Evolutionary conservation across 2,329 filamentous ascomycete species (phyloP).

Genomic region (Lojkania enalia): DNA sequence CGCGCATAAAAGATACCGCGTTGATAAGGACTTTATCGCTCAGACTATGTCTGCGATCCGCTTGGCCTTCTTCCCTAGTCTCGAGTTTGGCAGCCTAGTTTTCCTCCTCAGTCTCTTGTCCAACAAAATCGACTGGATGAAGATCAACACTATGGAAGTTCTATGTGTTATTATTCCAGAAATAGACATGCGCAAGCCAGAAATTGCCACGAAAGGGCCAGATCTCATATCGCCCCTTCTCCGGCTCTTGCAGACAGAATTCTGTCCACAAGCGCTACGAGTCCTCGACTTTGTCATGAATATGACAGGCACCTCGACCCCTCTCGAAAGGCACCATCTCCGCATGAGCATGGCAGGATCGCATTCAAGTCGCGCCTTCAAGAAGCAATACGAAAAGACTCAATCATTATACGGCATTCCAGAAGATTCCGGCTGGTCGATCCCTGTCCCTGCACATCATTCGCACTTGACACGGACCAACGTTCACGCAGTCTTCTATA

Average conservation of each 20-base stretch:
- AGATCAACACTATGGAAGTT: conserved; percentile 89
- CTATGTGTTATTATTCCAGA: conserved; percentile 83
- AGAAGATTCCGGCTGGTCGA: conserved; percentile 93
- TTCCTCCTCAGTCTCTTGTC: conserved; percentile 91
- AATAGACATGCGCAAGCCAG: conserved; percentile 88
- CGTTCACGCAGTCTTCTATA: conserved; percentile 95
- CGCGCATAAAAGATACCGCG: conserved; percentile 66
- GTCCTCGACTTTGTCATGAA: conserved; percentile 95
- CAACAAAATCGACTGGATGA: conserved; percentile 87
- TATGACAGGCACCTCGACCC: conserved; percentile 74
- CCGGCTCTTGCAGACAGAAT: conserved; percentile 86
- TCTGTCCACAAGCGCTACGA: conserved; percentile 87
- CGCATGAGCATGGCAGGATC: conserved; percentile 97
- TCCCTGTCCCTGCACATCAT: conserved; percentile 88
- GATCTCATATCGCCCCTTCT: conserved; percentile 93
- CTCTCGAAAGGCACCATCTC: conserved; percentile 91
- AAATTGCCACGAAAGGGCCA: conserved; percentile 87
- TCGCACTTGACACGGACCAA: conserved; percentile 85
- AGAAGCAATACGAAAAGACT: conserved; percentile 92
- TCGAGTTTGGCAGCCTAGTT: conserved; percentile 82
- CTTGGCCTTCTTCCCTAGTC: conserved; percentile 76
- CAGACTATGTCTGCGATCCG: conserved; percentile 75
- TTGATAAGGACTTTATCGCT: conserved; percentile 73
- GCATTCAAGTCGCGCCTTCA: conserved; percentile 75
- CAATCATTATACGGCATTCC: conserved; percentile 96